These are phyloP conservation scores for Sporobolomyces roseus DNA, from an alignment of 768 basidiomycete species.

Conservation along the genomic window DNA sequence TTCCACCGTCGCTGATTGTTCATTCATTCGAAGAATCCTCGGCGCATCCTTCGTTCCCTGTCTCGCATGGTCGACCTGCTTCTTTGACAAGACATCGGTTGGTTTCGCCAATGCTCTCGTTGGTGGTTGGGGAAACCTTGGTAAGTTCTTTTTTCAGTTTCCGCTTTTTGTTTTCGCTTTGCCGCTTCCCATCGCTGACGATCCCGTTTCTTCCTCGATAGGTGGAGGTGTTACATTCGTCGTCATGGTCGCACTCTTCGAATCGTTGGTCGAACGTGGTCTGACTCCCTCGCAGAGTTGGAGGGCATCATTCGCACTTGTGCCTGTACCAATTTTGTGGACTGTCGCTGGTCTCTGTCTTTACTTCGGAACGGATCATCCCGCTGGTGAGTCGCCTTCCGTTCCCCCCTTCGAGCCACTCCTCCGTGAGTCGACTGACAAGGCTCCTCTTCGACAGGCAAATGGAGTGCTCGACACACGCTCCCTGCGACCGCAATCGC, in stretches of 20 bases:
- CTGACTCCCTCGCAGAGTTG: slow-evolving; percentile 53
- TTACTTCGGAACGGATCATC: slow-evolving; percentile 58
- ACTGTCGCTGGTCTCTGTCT: slow-evolving; percentile 52
- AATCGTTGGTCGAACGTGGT: slow-evolving; percentile 48
- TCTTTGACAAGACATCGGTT: slow-evolving; percentile 58
- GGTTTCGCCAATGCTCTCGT: slow-evolving; percentile 57
- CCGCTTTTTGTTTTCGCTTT: too few relatives aligned
- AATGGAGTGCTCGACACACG: slow-evolving; percentile 56
- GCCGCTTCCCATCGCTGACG: too few relatives aligned
- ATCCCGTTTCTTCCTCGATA: neutral
- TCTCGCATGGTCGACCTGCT: slow-evolving; percentile 51
- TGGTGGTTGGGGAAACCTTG: slow-evolving; percentile 43
- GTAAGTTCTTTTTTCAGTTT: neutral
- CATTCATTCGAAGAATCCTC: slow-evolving; percentile 53
- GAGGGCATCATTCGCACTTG: slow-evolving; percentile 58
- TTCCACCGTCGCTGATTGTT: neutral
- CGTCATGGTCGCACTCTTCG: slow-evolving; percentile 55
- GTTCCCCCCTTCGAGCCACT: neutral
- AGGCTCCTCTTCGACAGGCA: slow-evolving; percentile 42
- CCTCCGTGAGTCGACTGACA: too few relatives aligned
- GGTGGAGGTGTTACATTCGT: slow-evolving; percentile 56
- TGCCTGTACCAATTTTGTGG: slow-evolving; percentile 59
- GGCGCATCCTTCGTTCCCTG: slow-evolving; percentile 63
- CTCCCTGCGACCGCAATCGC: slow-evolving; percentile 48
- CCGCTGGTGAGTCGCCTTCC: slow-evolving; percentile 49